Conservation (phyloP, 805 yeast species). For the Clavispora vitiphila region DNA sequence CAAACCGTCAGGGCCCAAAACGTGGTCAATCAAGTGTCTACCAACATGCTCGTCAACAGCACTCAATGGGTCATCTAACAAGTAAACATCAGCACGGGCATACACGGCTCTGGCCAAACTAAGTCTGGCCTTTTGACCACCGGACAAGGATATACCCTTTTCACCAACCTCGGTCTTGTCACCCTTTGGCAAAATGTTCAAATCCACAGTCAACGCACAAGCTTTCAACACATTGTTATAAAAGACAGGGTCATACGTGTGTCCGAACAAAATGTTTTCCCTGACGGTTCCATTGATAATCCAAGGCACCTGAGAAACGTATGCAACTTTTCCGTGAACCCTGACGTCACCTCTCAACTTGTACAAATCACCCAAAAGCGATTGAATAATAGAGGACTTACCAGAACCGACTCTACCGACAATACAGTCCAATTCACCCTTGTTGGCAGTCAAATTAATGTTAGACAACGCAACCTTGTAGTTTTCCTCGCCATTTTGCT, state of each 20-base stretch:
- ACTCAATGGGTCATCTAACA: constrained; percentile 87
- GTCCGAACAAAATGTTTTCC: constrained; percentile 90
- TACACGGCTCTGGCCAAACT: constrained; percentile 95
- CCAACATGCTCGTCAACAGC: constrained; percentile 99
- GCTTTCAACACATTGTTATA: constrained; percentile 79
- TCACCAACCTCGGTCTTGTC: constrained; percentile 94
- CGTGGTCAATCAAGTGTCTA: constrained; percentile 74
- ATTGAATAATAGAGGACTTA: constrained; percentile 75
- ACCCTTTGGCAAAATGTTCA: constrained; percentile 78
- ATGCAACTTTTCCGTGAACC: constrained; percentile 76
- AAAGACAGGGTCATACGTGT: constrained; percentile 72
- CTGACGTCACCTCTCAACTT: constrained; percentile 68
- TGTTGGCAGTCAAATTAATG: constrained; percentile 57
- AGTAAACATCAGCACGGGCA: constrained; percentile 85
- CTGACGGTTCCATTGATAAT: constrained; percentile 90
- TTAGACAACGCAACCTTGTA: constrained; percentile 64
- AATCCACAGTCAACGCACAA: constrained; percentile 80
- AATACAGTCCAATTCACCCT: constrained; percentile 78
- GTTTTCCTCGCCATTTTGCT: constrained; percentile 50
- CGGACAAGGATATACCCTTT: constrained; percentile 92
- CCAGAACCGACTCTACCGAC: constrained; percentile 92
- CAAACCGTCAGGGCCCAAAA: constrained; percentile 76
- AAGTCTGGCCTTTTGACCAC: constrained; percentile 96
- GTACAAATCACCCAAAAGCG: constrained; percentile 77
- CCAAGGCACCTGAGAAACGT: constrained; percentile 95